Base-by-base conservation (phyloP, 208 protist species). In the Trypanosomatidae sp. region DNA sequence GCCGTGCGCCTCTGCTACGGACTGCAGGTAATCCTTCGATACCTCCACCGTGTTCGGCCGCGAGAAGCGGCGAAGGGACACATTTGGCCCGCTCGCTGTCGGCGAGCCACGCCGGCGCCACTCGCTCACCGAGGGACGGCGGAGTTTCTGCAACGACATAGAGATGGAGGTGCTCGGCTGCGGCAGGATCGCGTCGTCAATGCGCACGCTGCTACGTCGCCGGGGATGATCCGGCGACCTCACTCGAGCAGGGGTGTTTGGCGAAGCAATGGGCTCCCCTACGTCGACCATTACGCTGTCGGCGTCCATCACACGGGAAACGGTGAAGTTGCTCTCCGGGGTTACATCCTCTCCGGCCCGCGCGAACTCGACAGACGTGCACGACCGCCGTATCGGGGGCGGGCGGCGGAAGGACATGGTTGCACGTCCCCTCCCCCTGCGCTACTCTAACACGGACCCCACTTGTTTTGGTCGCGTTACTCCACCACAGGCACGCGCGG, bases 11-110 rank as follows among this genome's bases (percentile, higher is more conserved):
- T 80, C 74, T 6, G 75, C 77, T n/a, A 94, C 10, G 10, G 58
- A 66, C 68, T 90, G 62, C 43, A 92, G 33, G 52, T 92, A 85
- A 41, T 86, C 76, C 68, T 84, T 80, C 12, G 84, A 84, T n/a
- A 89, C 76, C 66, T 85, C 83, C 41, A 90, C 62, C 71, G 65
- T 74, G 68, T 66, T 60, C 25, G 64, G n/a, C 8, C 66, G 71
- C 13, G 71, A 76, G n/a, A 50, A 58, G 52, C 77, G 77, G 19
- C 68, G 70, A n/a, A 70, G 59, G 56, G 60, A 53, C 6, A 28
- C 46, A 47, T 33, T 58, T 25, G 43, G 28, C 53, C 53, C 50
- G 64, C 60, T 72, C 49, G 17, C n/a, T 28, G 72, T 49, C 47
- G 67, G 41, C 66, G 74, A 77, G 47, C 58, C 56, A 30, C 76